phyloP scores from a whole-genome alignment of 495 filamentous ascomycete species.

The Neurospora sp. region DNA sequence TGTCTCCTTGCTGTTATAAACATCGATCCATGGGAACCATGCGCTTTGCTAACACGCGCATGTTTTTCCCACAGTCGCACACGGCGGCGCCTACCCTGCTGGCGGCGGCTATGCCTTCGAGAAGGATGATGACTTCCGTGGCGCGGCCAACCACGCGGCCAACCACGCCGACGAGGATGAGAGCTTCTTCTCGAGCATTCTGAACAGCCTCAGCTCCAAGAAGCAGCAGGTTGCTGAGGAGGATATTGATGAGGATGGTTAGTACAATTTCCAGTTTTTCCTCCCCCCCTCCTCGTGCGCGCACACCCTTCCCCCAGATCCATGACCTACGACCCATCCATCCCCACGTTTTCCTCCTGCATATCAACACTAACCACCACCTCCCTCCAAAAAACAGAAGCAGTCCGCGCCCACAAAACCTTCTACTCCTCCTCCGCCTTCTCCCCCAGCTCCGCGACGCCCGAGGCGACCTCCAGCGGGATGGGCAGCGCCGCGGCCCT shows the following conservation, averaged over 20 bases:
- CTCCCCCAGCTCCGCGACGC: background rate
- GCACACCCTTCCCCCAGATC: background rate
- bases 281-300: too few species aligned
- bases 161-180: slow-evolving; percentile 41
- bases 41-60: background rate
- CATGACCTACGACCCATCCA: background rate
- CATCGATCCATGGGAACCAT: background rate
- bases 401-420: slow-evolving; percentile 44
- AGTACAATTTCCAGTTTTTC: background rate
- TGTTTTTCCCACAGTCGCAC: slow-evolving; percentile 18
- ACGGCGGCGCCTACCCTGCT: slow-evolving; percentile 28
- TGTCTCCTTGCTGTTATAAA: too few species aligned
- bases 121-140: slow-evolving; percentile 37
- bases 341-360: background rate
- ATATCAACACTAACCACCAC: slow-evolving; percentile 1
- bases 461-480: slow-evolving; percentile 25
- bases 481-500: slow-evolving; percentile 56
- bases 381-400: slow-evolving; percentile 19
- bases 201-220: slow-evolving; percentile 39
- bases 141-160: slow-evolving; percentile 41
- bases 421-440: slow-evolving; percentile 29
- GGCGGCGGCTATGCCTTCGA: slow-evolving; percentile 25
- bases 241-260: slow-evolving; percentile 49
- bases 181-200: slow-evolving; percentile 41
- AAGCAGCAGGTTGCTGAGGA: slow-evolving; percentile 39